Evolutionary conservation across 306 rosid species (phyloP).

Genomic region (Astragalus membranaceus): DNA sequence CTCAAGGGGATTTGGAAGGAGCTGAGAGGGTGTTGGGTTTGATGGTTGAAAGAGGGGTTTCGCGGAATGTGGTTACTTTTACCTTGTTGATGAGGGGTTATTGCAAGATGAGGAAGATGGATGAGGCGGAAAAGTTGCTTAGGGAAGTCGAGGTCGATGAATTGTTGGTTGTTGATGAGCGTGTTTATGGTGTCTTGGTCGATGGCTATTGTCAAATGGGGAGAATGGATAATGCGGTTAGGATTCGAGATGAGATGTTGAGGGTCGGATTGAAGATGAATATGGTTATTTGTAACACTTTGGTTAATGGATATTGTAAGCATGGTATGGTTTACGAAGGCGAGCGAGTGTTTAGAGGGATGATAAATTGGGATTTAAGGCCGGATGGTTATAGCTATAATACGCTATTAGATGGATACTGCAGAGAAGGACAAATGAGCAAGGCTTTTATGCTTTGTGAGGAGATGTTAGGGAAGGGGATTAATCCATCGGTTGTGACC

Average conservation of each 20-base stretch:
- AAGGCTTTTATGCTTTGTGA: constrained; percentile 44
- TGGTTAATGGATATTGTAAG: constrained; percentile 72
- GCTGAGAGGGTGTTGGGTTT: constrained; percentile 41
- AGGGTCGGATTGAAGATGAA: constrained; percentile 53
- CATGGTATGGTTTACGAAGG: constrained; percentile 41
- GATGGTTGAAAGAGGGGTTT: constrained; percentile 51
- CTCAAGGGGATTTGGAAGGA: constrained; percentile 45
- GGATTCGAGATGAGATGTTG: constrained; percentile 61
- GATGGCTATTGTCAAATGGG: constrained; percentile 65
- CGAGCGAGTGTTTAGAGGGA: constrained; percentile 37
- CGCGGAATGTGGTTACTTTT: constrained; percentile 49
- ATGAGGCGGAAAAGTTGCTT: constrained; percentile 63
- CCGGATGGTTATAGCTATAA: constrained; percentile 41
- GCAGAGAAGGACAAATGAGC: constrained; percentile 30
- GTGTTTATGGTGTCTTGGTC: constrained; percentile 54
- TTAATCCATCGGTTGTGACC: constrained; percentile 51
- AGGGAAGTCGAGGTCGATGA: constrained; percentile 39
- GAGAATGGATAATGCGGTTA: constrained; percentile 61
- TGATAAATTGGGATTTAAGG: constrained; percentile 43
- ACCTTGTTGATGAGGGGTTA: constrained; percentile 59
- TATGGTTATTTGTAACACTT: constrained; percentile 59
- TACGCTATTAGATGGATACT: constrained; percentile 34
- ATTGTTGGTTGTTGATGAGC: constrained; percentile 47
- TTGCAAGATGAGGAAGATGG: constrained; percentile 45
- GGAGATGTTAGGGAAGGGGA: constrained; percentile 52